Percentiles rank a stretch among this genome's conserved stretches.
phyloP scores from a whole-genome alignment of 495 filamentous ascomycete species.

The Cercophora sp. region DNA sequence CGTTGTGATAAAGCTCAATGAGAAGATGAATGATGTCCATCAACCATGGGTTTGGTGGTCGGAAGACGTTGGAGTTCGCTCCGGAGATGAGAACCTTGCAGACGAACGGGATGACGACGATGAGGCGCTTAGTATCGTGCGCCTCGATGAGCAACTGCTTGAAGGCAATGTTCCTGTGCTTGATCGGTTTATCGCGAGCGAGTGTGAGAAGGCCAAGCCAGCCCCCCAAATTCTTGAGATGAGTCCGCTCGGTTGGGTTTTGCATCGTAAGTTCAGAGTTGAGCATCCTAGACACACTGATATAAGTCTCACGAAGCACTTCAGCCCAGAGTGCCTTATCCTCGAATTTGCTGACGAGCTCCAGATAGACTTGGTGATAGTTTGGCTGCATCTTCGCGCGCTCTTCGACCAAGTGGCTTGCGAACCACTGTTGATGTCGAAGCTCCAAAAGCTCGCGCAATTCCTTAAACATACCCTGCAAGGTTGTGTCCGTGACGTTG shows the following conservation, averaged over 20 bases:
- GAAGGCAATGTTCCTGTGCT: constrained; percentile 95
- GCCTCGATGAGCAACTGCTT: constrained; percentile 91
- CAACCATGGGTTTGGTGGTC: constrained; percentile 91
- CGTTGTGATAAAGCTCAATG: constrained; percentile 85
- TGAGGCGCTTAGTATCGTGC: constrained; percentile 80
- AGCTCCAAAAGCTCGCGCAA: constrained; percentile 73
- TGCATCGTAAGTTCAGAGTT: constrained; percentile 82
- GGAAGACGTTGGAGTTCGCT: constrained; percentile 81
- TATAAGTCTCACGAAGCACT: constrained; percentile 89
- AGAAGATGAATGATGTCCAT: constrained; percentile 89
- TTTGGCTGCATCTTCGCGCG: constrained; percentile 96
- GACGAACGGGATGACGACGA: constrained; percentile 91
- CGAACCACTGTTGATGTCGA: constrained; percentile 92
- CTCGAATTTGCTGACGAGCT: constrained; percentile 78
- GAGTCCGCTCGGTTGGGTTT: constrained; percentile 72
- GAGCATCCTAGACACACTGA: constrained; percentile 75
- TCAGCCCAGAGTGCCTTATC: constrained; percentile 77
- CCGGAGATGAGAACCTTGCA: constrained; percentile 90
- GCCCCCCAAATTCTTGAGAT: constrained; percentile 84
- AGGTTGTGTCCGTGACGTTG: constrained; percentile 86
- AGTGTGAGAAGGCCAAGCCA: constrained; percentile 95
- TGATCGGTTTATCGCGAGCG: constrained; percentile 91
- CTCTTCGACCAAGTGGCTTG: constrained; percentile 89
- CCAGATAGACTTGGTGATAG: constrained; percentile 86
- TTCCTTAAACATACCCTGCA: constrained; percentile 74